Evolutionary conservation across 2,329 filamentous ascomycete genomes (phyloP).

Genomic region (Diplodia seriata): DNA sequence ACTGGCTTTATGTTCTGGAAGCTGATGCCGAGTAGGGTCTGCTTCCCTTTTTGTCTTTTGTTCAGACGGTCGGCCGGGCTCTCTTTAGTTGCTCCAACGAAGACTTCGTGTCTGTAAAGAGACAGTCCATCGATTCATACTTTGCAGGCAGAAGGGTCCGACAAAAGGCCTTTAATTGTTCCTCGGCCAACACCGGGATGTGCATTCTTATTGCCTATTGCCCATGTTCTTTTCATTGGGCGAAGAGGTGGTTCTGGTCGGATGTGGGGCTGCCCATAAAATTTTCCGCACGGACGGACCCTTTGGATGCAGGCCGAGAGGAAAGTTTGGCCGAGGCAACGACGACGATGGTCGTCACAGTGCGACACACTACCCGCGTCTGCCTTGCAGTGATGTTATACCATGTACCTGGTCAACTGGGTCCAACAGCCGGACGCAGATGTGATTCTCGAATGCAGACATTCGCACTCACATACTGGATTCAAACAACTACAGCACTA

Average conservation of each 20-base stretch:
- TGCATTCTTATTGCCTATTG: not conserved
- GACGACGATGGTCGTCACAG: not conserved
- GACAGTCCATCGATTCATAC: not conserved
- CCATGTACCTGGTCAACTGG: too few species aligned
- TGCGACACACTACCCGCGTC: too few species aligned
- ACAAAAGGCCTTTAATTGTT: not conserved
- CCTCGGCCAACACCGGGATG: too few species aligned
- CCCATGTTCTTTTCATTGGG: not conserved
- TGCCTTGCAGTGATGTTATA: too few species aligned
- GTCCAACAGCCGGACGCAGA: too few species aligned
- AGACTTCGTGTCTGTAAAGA: too few species aligned
- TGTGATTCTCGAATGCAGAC: too few species aligned
- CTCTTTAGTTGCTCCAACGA: too few species aligned
- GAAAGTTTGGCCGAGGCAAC: slow-evolving; percentile 9
- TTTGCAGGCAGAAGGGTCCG: not conserved
- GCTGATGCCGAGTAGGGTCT: too few species aligned
- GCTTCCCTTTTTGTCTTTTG: slow-evolving; percentile 1
- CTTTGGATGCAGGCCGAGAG: not conserved
- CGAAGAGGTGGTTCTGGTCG: not conserved
- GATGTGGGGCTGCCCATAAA: slow-evolving; percentile 9
- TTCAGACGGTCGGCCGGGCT: not conserved
- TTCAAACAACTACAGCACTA: too few species aligned
- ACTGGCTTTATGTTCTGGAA: too few species aligned
- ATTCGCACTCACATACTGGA: too few species aligned
- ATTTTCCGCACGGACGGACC: slow-evolving; percentile 11